phyloP scores from a whole-genome alignment of 2,329 filamentous ascomycete genomes.

The Rasamsonia emersonii region DNA sequence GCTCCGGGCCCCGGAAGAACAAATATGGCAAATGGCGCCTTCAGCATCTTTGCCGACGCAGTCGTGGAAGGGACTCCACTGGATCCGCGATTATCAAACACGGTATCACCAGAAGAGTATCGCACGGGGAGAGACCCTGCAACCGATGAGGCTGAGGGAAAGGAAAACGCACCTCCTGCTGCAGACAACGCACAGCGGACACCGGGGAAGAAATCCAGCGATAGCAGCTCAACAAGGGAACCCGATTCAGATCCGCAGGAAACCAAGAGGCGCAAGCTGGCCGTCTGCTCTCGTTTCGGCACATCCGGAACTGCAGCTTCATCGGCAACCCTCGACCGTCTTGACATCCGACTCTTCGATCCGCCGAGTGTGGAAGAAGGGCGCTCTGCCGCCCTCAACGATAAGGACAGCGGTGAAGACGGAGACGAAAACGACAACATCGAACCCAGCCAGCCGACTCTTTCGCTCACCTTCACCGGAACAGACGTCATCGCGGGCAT shows the following conservation, averaged over 20 bases:
- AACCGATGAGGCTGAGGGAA: slow-evolving; percentile 2
- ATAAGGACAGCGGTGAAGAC: slow-evolving; percentile 7
- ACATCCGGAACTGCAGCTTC: slow-evolving; percentile 37
- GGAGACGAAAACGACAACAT: slow-evolving; percentile 9
- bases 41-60: slow-evolving; percentile 67
- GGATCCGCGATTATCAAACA: slow-evolving; percentile 35
- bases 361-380: slow-evolving; percentile 15
- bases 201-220: slow-evolving; percentile 8
- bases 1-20: slow-evolving; percentile 60
- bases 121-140: slow-evolving; percentile 16
- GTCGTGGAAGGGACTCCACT: slow-evolving; percentile 43
- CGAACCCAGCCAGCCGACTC: slow-evolving; percentile 14
- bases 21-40: slow-evolving; percentile 67
- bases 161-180: slow-evolving; percentile 11
- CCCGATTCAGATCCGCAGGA: slow-evolving; percentile 17
- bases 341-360: slow-evolving; percentile 44
- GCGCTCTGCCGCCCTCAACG: not conserved
- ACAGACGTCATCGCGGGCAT: slow-evolving; percentile 74
- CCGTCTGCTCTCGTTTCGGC: slow-evolving; percentile 65
- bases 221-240: slow-evolving; percentile 2
- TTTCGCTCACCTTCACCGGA: slow-evolving; percentile 60
- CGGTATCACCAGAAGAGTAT: slow-evolving; percentile 24
- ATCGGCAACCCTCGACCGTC: slow-evolving; percentile 34
- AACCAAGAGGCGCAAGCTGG: slow-evolving; percentile 50
- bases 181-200: slow-evolving; percentile 10